phyloP scores from a whole-genome alignment of 306 rosid species.

The Glycyrrhiza uralensis region DNA sequence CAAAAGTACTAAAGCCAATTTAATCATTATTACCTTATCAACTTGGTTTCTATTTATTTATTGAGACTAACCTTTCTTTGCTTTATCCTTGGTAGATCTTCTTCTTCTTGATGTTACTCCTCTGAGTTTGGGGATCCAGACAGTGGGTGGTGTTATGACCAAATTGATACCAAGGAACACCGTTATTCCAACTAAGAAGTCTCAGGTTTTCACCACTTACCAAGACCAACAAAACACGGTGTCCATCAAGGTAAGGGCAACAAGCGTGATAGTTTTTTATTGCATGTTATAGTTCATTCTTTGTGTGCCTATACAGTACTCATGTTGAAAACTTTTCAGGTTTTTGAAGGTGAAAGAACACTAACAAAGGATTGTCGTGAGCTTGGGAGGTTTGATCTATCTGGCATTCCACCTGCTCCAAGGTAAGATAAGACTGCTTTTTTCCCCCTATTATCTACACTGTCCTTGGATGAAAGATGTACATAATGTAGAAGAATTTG shows the following conservation, averaged over 20 bases:
- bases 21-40: background rate
- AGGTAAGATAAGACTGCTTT: constrained; percentile 28
- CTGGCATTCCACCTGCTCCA: constrained; percentile 59
- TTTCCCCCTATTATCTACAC: background rate
- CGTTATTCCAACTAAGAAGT: constrained; percentile 51
- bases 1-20: constrained; percentile 20
- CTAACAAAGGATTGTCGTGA: constrained; percentile 53
- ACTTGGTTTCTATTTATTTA: background rate
- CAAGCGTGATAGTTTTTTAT: background rate
- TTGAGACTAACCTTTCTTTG: background rate
- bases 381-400: constrained; percentile 45
- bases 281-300: background rate
- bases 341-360: constrained; percentile 52
- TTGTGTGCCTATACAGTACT: background rate
- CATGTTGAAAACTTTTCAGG: constrained; percentile 11
- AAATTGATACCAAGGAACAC: constrained; percentile 58
- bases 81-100: constrained; percentile 20
- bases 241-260: constrained; percentile 38
- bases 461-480: background rate
- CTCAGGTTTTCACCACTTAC: constrained; percentile 52
- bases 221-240: constrained; percentile 55
- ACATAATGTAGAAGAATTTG: background rate
- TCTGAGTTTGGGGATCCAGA: constrained; percentile 55
- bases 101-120: constrained; percentile 55
- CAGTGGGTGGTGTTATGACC: constrained; percentile 60